Evolutionary conservation across 2,329 filamentous ascomycete species (phyloP).

Genomic region (Ascochyta lentis): DNA sequence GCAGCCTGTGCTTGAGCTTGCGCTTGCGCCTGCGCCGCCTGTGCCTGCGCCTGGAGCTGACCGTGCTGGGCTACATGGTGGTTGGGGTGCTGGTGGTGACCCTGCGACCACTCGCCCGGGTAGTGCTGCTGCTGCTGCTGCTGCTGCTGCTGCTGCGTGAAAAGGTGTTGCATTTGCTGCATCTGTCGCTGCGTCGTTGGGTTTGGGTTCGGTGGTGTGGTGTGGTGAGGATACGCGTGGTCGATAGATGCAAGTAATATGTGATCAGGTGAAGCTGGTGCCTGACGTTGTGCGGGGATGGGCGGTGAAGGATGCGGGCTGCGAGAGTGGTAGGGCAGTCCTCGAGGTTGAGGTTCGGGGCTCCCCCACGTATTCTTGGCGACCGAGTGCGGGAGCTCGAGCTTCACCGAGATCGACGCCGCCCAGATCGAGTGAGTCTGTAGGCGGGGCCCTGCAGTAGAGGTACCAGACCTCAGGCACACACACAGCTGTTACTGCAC

Average conservation of each 20-base stretch:
- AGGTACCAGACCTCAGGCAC: background rate
- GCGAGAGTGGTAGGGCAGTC: slow-evolving; percentile 24
- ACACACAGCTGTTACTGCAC: background rate
- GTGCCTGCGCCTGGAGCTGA: slow-evolving; percentile 52
- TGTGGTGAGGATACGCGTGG: slow-evolving; percentile 11
- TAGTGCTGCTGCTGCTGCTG: slow-evolving; percentile 68
- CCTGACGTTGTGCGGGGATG: slow-evolving; percentile 15
- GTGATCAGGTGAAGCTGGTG: slow-evolving; percentile 17
- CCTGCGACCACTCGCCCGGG: slow-evolving; percentile 60
- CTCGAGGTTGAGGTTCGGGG: slow-evolving; percentile 36
- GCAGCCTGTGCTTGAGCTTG: slow-evolving; percentile 59
- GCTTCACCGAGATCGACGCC: slow-evolving; percentile 30
- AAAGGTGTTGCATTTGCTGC: slow-evolving; percentile 64
- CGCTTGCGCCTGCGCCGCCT: slow-evolving; percentile 54
- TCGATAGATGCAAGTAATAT: slow-evolving; percentile 14
- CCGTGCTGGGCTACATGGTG: slow-evolving; percentile 50
- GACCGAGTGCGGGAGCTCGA: slow-evolving; percentile 31
- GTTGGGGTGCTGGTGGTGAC: slow-evolving; percentile 50
- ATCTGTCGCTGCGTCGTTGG: slow-evolving; percentile 20
- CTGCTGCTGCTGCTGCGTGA: slow-evolving; percentile 67
- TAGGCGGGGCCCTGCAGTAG: slow-evolving; percentile 16
- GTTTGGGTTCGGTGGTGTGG: slow-evolving; percentile 17
- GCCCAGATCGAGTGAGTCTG: slow-evolving; percentile 20
- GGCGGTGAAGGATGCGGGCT: slow-evolving; percentile 24
- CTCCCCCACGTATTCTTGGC: slow-evolving; percentile 28